Base-by-base conservation (phyloP, 768 basidiomycete species). In the Mrakia blollopis region DNA sequence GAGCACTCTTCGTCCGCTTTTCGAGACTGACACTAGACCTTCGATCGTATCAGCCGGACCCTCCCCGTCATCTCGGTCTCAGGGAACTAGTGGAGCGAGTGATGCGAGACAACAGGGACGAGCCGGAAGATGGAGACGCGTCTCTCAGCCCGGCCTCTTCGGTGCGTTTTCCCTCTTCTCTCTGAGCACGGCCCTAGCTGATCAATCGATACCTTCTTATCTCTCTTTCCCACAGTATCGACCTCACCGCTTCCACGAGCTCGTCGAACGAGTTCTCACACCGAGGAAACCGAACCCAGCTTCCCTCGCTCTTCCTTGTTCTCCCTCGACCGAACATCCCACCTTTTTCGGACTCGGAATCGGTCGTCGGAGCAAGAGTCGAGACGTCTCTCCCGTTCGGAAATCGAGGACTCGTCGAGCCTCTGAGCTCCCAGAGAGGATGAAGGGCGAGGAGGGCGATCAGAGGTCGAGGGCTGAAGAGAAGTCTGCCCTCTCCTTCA, bases 221-320 rank as follows among this genome's bases (percentile, higher is more conserved):
- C 35, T 25, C 28, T 5, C 13, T 28, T 44, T 44, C 44, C 14
- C 44, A 9, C 23, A 41, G 37, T 28, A 5, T 28, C 44, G 44
- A 21, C 32, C 63, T n/a, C 67, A 69, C 18, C 44, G 39, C 67
- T 41, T 69, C 67, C 37, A 41, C 14, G 39, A 69, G 1, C 67
- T 69, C 25, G 67, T 47, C 67, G 67, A 69, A 25, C 6, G 67
- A 14, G 39, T 67, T 25, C 65, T 67, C 65, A 39, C 32, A 67
- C 39, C 65, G 9, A 41, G 28, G 14, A 41, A 41, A 67, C 23
- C 65, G 1, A 35, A 23, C n/a, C 37, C 35, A 23, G 35, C 28
- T 9, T 32, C 62, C 30, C 62, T 35, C 62, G 21, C 32, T 13
- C 62, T 21, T 9, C 62, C 62, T 2, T 23, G 32, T 8, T 30